Percentiles rank a stretch among this genome's conserved stretches.
Evolutionary conservation across 2,329 filamentous ascomycete genomes (phyloP).

Genomic region (Orbilia blumenaviensis): DNA sequence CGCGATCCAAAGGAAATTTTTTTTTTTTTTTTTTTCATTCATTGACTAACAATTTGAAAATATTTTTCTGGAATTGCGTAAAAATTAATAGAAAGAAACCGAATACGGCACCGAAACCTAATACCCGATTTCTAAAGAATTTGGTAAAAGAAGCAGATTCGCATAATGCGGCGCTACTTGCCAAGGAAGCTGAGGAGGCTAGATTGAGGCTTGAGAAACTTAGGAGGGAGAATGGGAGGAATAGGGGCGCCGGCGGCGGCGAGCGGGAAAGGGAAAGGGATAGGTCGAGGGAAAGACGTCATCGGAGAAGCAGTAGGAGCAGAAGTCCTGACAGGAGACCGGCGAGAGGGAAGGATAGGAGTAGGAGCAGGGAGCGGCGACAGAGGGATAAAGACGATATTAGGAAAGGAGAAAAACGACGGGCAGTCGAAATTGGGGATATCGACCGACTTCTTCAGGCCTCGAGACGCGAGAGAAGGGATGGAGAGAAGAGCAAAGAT

Average conservation of each 20-base stretch:
- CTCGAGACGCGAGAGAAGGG: slow-evolving; percentile 35
- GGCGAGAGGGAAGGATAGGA: slow-evolving; percentile 32
- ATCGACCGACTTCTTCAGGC: slow-evolving; percentile 45
- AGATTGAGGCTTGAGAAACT: slow-evolving; percentile 73
- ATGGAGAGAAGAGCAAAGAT: slow-evolving; percentile 26
- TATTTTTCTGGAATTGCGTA: background rate
- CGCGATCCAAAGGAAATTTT: background rate
- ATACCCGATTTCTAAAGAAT: slow-evolving; percentile 86
- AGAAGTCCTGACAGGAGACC: slow-evolving; percentile 30
- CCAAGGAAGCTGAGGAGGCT: slow-evolving; percentile 83
- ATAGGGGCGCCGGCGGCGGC: no score
- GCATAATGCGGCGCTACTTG: slow-evolving; percentile 86
- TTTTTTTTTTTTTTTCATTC: no score
- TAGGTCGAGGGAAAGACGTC: slow-evolving; percentile 61
- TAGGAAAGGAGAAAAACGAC: slow-evolving; percentile 29
- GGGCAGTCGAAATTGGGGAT: slow-evolving; percentile 41
- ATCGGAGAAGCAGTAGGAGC: slow-evolving; percentile 24
- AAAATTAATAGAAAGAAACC: slow-evolving; percentile 62
- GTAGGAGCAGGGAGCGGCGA: slow-evolving; percentile 20
- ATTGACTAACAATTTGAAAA: no score
- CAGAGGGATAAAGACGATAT: slow-evolving; percentile 19
- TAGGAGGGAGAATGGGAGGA: slow-evolving; percentile 64
- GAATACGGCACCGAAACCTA: slow-evolving; percentile 76
- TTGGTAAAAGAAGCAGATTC: slow-evolving; percentile 87
- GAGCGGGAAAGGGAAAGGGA: no score